Percentiles rank a stretch among this genome's conserved stretches.
Conservation (phyloP, 805 yeast genomes). For the baker's yeast (Saccharomyces cerevisiae) region DNA sequence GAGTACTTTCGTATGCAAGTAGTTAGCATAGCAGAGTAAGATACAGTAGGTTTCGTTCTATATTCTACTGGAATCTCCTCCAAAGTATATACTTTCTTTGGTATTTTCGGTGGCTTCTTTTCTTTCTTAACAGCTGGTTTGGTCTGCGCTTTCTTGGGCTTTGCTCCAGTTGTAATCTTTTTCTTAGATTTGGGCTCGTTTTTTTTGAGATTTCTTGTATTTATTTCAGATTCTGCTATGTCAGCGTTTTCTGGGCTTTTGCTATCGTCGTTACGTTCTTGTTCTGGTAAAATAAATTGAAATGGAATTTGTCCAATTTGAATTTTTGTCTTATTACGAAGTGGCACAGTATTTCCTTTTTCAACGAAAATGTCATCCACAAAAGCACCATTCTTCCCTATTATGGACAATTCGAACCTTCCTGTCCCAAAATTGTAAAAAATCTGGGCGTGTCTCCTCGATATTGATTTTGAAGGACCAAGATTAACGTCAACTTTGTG, state of each 20-base stretch:
- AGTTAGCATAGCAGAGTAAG: slow-evolving; percentile 75
- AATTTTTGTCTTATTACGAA: slow-evolving; percentile 70
- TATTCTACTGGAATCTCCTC: slow-evolving; percentile 88
- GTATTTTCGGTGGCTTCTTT: slow-evolving; percentile 42
- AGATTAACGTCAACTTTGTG: slow-evolving; percentile 86
- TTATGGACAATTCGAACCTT: slow-evolving; percentile 79
- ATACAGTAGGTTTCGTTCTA: slow-evolving; percentile 73
- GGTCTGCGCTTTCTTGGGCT: slow-evolving; percentile 29
- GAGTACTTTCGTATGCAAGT: slow-evolving; percentile 65
- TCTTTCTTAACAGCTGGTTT: slow-evolving; percentile 41
- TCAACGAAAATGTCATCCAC: slow-evolving; percentile 87
- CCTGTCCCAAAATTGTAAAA: slow-evolving; percentile 96
- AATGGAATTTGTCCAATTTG: slow-evolving; percentile 92
- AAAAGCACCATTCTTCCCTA: slow-evolving; percentile 95
- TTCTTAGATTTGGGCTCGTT: slow-evolving; percentile 4
- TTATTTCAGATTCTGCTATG: slow-evolving; percentile 8
- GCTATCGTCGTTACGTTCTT: slow-evolving; percentile 37
- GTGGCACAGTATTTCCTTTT: slow-evolving; percentile 83
- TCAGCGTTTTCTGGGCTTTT: slow-evolving; percentile 3
- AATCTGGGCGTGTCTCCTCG: slow-evolving; percentile 89
- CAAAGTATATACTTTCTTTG: slow-evolving; percentile 57
- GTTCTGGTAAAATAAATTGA: slow-evolving; percentile 73
- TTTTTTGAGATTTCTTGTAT: slow-evolving; percentile 3
- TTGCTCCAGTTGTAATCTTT: slow-evolving; percentile 27
- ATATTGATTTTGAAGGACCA: slow-evolving; percentile 86